A percentile compares a stretch with the other conserved stretches of the same genome.
These are phyloP conservation scores for Corniculantispora saksenae DNA, from an alignment of 2,329 filamentous ascomycete species.

Conservation along the genomic window DNA sequence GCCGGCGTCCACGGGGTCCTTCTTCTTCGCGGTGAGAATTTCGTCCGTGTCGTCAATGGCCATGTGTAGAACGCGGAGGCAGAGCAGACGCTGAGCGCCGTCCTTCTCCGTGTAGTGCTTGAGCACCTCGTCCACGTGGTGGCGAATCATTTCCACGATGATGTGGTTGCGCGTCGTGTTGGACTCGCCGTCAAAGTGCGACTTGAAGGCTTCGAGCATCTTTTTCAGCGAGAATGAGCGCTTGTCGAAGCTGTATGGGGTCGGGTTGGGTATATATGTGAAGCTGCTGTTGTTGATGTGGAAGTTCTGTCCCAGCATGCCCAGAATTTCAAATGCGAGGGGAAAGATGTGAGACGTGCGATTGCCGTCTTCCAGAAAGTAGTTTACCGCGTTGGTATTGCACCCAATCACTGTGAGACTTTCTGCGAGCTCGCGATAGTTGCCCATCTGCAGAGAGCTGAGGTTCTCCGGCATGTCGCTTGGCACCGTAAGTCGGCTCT, in stretches of 20 bases:
- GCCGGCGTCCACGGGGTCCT: constrained; percentile 11
- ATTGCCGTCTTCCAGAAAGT: constrained; percentile 40
- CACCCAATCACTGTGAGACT: constrained; percentile 56
- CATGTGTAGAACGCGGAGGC: constrained; percentile 41
- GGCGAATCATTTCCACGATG: constrained; percentile 29
- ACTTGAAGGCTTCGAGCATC: constrained; percentile 42
- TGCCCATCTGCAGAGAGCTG: constrained; percentile 50
- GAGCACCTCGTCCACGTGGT: constrained; percentile 30
- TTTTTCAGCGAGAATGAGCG: constrained; percentile 46
- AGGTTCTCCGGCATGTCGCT: constrained; percentile 45
- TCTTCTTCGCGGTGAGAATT: constrained; percentile 40
- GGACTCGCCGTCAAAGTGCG: constrained; percentile 29
- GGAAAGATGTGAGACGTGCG: constrained; percentile 52
- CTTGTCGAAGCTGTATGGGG: constrained; percentile 54
- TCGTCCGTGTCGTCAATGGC: constrained; percentile 45
- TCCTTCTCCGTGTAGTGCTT: constrained; percentile 26
- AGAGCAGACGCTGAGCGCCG: constrained; percentile 31
- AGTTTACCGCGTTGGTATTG: constrained; percentile 51
- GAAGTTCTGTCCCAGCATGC: constrained; percentile 55
- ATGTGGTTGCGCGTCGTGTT: constrained; percentile 23
- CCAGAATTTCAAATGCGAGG: constrained; percentile 60
- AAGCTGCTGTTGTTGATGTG: constrained; percentile 52
- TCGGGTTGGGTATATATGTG: constrained; percentile 59
- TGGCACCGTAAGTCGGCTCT: constrained; percentile 39
- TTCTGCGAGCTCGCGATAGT: constrained; percentile 49